Base-by-base conservation (phyloP, 2,329 filamentous ascomycete species). In the Uncinocarpus reesii region DNA sequence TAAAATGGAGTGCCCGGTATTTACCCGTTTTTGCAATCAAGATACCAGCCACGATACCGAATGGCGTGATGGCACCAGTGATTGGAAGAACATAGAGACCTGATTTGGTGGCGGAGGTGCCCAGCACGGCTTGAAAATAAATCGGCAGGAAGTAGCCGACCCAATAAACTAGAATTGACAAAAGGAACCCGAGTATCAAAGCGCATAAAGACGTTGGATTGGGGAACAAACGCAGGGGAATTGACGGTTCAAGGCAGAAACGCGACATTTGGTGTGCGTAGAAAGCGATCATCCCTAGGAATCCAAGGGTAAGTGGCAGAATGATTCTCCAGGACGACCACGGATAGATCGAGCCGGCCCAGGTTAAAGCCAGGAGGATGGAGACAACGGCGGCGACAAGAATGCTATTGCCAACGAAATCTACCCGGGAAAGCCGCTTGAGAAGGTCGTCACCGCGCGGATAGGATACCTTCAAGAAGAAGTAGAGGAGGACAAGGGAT, bases 291-390 rank as follows among this genome's bases (percentile, higher is more conserved):
- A 35, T 16, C 20, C 67, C 64, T 93, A 93, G 29, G 87, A 53
- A 11, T 54, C 75, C 47, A 83, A 72, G 10, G 74, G 73, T 24
- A 84, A 48, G 20, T 78, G 60, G 23, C 86, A 89, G 86, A 42
- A 90, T 69, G 53, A 93, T 73, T 21, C 93, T 73, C 58, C 84
- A 88, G 0, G 83, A 88, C 45, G 68, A 66, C 0, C 57, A 42
- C 2, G 58, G 77, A 78, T 16, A 74, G 72, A 44, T 86, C 76
- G 42, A 61, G 15, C 86, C 87, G 47, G 87, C 88, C 53, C 89
- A 86, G 60, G 93, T 83, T 8, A 95, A 77, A 0, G 86, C 88
- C 34, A 95, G 79, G 3, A 95, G 77, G 56, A 93, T 74, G 84
- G 93, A 90, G n/a, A 93, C 71, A 0, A 85, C 88, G 15, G 83